A percentile compares a stretch with the other conserved stretches of the same genome.
These are phyloP conservation scores for Tolypocladium ovalisporum DNA, from an alignment of 2,329 filamentous ascomycete species.

Conservation along the genomic window DNA sequence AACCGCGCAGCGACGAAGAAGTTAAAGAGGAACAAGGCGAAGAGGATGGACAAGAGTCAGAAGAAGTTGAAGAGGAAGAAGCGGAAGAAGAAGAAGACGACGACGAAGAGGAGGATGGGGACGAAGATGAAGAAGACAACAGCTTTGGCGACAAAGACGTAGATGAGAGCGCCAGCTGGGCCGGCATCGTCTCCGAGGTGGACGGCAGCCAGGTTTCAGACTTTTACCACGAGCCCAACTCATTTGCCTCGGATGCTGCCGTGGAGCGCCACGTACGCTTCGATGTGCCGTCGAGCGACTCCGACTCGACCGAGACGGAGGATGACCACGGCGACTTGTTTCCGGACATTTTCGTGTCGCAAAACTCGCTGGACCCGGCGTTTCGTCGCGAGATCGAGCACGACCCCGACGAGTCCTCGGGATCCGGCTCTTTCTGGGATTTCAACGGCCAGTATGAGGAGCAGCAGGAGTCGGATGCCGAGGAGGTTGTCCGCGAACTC, in stretches of 20 bases:
- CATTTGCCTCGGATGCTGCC: conserved; percentile 28
- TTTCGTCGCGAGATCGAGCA: conserved; percentile 66
- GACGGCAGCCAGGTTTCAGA: conserved; percentile 34
- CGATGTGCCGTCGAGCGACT: conserved; percentile 56
- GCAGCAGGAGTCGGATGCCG: conserved; percentile 29
- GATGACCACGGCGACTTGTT: conserved; percentile 56
- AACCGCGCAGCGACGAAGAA: conserved; percentile 6
- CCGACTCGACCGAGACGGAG: conserved; percentile 52
- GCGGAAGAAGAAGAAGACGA: conserved; percentile 26
- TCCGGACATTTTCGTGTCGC: conserved; percentile 68
- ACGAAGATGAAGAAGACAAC: conserved; percentile 26
- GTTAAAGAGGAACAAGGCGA: conserved; percentile 21
- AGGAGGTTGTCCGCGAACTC: conserved; percentile 24
- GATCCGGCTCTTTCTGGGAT: conserved; percentile 54
- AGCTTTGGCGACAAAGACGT: conserved; percentile 28
- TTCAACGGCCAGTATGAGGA: conserved; percentile 37
- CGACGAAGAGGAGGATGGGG: conserved; percentile 25
- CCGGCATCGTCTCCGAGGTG: conserved; percentile 39
- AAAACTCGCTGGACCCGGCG: conserved; percentile 59
- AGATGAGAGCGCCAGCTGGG: conserved; percentile 41
- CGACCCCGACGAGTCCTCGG: conserved; percentile 48
- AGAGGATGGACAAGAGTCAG: too few species aligned
- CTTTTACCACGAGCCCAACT: conserved; percentile 25
- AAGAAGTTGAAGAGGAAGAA: conserved; percentile 25
- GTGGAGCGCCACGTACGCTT: conserved; percentile 63